phyloP scores from a whole-genome alignment of 192 early-diverging fungal genomes.

The Jimgerdemannia flammicorona region DNA sequence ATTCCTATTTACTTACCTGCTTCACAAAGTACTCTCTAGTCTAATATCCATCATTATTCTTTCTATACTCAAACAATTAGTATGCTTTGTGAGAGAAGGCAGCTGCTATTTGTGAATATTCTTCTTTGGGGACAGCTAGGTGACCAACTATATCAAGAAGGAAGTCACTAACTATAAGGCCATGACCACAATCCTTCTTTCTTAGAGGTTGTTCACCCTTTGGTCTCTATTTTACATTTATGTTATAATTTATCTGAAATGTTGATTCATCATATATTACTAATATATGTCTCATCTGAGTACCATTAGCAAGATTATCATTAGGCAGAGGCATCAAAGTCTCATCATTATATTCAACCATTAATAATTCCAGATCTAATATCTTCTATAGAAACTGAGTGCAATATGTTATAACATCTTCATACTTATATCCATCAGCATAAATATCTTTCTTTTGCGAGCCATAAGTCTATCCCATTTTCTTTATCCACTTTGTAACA shows the following conservation, averaged over 20 bases:
- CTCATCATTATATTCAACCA: background rate
- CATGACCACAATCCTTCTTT: slow-evolving; percentile 3
- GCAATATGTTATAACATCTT: background rate
- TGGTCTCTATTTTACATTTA: background rate
- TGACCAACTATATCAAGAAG: background rate
- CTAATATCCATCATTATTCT: background rate
- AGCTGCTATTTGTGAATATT: background rate
- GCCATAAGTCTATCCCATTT: slow-evolving; percentile 1
- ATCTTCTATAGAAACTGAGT: background rate
- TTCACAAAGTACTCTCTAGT: background rate
- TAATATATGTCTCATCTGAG: background rate
- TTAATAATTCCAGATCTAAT: slow-evolving; percentile 5
- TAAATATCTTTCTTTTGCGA: background rate
- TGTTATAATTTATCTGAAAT: slow-evolving; percentile 10
- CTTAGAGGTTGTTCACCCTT: slow-evolving; percentile 2
- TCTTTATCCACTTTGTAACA: slow-evolving; percentile 6
- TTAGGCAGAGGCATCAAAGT: background rate
- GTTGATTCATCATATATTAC: slow-evolving; percentile 12
- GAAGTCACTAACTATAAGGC: slow-evolving; percentile 2
- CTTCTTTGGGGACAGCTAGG: background rate
- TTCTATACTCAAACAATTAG: background rate
- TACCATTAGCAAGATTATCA: background rate
- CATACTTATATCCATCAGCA: background rate
- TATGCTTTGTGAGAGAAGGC: background rate
- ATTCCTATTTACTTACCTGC: no score